Evolutionary conservation across 805 yeast species (phyloP).

Genomic region (Maudiozyma bulderi): DNA sequence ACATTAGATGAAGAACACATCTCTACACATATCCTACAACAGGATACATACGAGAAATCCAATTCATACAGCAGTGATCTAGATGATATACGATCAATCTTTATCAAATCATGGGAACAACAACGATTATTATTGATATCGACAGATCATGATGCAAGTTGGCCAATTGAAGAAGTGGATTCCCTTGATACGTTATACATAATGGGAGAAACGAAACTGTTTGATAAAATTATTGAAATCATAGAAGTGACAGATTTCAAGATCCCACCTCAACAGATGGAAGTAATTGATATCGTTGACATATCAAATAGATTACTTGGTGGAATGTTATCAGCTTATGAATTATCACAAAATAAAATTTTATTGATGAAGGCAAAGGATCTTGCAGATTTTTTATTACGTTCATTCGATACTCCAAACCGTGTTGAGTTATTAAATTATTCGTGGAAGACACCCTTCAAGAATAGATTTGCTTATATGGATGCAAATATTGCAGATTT

Average conservation of each 20-base stretch:
- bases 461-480: slow-evolving; percentile 32
- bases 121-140: slow-evolving; percentile 3
- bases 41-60: too few relatives aligned
- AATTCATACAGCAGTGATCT: slow-evolving; percentile 17
- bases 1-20: background rate
- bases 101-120: slow-evolving; percentile 35
- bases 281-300: slow-evolving; percentile 43
- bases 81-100: slow-evolving; percentile 29
- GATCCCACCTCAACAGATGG: slow-evolving; percentile 33
- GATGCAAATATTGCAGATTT: slow-evolving; percentile 36
- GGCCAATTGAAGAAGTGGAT: slow-evolving; percentile 45
- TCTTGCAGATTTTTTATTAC: slow-evolving; percentile 40
- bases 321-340: slow-evolving; percentile 44
- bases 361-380: slow-evolving; percentile 32
- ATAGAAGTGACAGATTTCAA: slow-evolving; percentile 34
- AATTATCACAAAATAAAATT: slow-evolving; percentile 34
- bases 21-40: background rate
- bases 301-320: slow-evolving; percentile 35
- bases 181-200: slow-evolving; percentile 42
- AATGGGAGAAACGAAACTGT: slow-evolving; percentile 35
- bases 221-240: slow-evolving; percentile 30
- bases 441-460: slow-evolving; percentile 32
- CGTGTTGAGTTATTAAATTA: slow-evolving; percentile 41
- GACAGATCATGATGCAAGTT: slow-evolving; percentile 10
- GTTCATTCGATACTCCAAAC: slow-evolving; percentile 52